phyloP scores from a whole-genome alignment of 805 yeast species.

The Lachancea thermotolerans region DNA sequence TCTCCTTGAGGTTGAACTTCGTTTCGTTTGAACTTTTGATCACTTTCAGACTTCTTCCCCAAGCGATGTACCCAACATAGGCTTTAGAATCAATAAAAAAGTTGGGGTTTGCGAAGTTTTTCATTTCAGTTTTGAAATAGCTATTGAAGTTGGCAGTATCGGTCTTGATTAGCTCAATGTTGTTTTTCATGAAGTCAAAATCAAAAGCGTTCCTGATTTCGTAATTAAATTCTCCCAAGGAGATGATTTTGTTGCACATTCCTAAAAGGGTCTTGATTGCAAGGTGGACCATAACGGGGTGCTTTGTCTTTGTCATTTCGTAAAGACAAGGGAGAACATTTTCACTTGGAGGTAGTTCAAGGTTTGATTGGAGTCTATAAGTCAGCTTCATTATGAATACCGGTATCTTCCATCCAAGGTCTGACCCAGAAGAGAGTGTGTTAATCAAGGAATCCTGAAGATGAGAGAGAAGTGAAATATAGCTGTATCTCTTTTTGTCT shows the following conservation, averaged over 20 bases:
- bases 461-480: constrained; percentile 35
- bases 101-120: constrained; percentile 38
- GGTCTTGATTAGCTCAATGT: constrained; percentile 40
- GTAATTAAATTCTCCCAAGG: constrained; percentile 42
- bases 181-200: constrained; percentile 38
- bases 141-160: constrained; percentile 34
- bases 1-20: constrained; percentile 30
- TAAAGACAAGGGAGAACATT: constrained; percentile 40
- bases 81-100: constrained; percentile 54
- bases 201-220: constrained; percentile 38
- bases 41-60: constrained; percentile 55
- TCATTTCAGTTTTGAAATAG: constrained; percentile 46
- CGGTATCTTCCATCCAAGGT: constrained; percentile 49
- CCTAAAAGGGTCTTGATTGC: constrained; percentile 55
- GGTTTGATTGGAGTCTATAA: constrained; percentile 45
- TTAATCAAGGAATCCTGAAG: constrained; percentile 37
- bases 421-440: constrained; percentile 12
- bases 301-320: constrained; percentile 47
- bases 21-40: constrained; percentile 25
- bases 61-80: constrained; percentile 63
- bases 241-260: constrained; percentile 40
- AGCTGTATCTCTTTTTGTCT: constrained; percentile 43
- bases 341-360: constrained; percentile 40
- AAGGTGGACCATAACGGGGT: constrained; percentile 58
- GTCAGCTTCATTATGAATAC: constrained; percentile 44